phyloP scores from a whole-genome alignment of 2,329 filamentous ascomycete species.

The Calonectria ilicicola region DNA sequence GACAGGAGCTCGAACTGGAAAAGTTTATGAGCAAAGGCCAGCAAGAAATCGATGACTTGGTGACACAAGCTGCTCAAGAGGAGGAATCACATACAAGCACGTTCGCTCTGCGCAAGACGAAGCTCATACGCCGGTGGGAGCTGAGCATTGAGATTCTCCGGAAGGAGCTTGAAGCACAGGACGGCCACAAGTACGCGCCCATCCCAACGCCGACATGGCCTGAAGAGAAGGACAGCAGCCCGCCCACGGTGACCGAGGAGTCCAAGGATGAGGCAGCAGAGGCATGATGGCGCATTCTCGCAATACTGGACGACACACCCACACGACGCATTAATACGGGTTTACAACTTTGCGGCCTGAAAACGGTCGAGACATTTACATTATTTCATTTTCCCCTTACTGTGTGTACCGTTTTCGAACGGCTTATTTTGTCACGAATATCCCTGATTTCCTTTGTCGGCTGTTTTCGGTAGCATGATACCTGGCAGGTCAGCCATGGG shows the following conservation, averaged over 20 bases:
- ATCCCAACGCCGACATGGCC: slow-evolving; percentile 50
- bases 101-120: slow-evolving; percentile 59
- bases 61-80: slow-evolving; percentile 61
- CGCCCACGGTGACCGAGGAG: neutral
- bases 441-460: slow-evolving; percentile 10
- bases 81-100: slow-evolving; percentile 59
- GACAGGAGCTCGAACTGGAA: slow-evolving; percentile 65
- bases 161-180: slow-evolving; percentile 61
- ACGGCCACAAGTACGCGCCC: slow-evolving; percentile 56
- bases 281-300: slow-evolving; percentile 14
- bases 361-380: neutral
- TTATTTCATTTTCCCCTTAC: slow-evolving; percentile 7
- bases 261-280: neutral
- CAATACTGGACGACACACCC: slow-evolving; percentile 4
- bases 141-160: slow-evolving; percentile 65
- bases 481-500: slow-evolving; percentile 35
- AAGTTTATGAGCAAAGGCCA: slow-evolving; percentile 58
- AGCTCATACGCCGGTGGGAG: slow-evolving; percentile 63
- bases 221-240: slow-evolving; percentile 21
- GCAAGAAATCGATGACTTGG: slow-evolving; percentile 62
- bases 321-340: slow-evolving; percentile 16
- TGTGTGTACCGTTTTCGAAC: neutral
- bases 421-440: slow-evolving; percentile 17
- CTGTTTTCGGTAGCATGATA: slow-evolving; percentile 38
- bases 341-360: slow-evolving; percentile 8